Evolutionary conservation across 768 basidiomycete genomes (phyloP).

Genomic region (Tricholoma flavovirens): DNA sequence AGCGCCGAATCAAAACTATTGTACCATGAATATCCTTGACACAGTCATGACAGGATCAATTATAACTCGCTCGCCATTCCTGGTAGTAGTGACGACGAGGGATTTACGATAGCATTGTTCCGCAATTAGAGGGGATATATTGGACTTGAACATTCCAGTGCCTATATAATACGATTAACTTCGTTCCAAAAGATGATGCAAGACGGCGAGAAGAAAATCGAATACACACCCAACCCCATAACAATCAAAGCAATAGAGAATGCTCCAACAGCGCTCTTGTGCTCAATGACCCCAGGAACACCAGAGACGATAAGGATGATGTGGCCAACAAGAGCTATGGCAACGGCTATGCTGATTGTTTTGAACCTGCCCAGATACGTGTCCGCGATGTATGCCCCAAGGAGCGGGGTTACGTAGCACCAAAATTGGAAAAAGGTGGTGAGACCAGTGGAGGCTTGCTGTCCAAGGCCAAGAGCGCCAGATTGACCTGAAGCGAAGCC

Average conservation of each 20-base stretch:
- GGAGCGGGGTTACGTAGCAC: slow-evolving; percentile 60
- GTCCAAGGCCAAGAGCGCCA: slow-evolving; percentile 62
- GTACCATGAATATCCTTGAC: slow-evolving; percentile 68
- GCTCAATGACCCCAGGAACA: slow-evolving; percentile 59
- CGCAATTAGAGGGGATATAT: slow-evolving; percentile 72
- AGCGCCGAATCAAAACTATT: slow-evolving; percentile 15
- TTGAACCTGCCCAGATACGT: slow-evolving; percentile 70
- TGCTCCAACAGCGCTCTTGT: slow-evolving; percentile 41
- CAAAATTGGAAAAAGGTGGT: slow-evolving; percentile 70
- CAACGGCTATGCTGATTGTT: slow-evolving; percentile 59
- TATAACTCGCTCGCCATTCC: slow-evolving; percentile 62
- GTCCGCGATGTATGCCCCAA: slow-evolving; percentile 72
- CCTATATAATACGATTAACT: slow-evolving; percentile 23
- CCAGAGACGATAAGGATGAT: slow-evolving; percentile 61
- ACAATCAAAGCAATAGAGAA: slow-evolving; percentile 59
- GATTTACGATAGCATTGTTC: slow-evolving; percentile 62
- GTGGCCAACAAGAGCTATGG: slow-evolving; percentile 57
- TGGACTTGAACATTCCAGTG: slow-evolving; percentile 70
- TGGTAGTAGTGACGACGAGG: slow-evolving; percentile 44
- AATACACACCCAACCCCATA: slow-evolving; percentile 39
- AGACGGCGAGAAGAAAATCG: background rate
- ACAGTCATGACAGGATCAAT: slow-evolving; percentile 68
- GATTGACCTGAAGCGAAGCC: slow-evolving; percentile 49
- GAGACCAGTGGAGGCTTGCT: slow-evolving; percentile 67
- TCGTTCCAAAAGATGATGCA: background rate